phyloP scores from a whole-genome alignment of 116 monocot genomes.

The Thalassia testudinum region DNA sequence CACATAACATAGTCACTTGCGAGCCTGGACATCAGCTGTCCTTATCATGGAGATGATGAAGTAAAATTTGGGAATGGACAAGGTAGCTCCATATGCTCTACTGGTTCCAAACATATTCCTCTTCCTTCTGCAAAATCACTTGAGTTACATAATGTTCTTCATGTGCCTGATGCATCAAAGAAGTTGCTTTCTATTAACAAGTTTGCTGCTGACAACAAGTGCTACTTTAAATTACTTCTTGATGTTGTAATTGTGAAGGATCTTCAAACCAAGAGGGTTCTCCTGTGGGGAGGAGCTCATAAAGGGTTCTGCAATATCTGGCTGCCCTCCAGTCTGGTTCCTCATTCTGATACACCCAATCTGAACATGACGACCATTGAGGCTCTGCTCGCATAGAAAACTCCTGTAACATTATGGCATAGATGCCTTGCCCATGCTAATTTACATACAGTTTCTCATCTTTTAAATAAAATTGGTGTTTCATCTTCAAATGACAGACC shows the following conservation, averaged over 20 bases:
- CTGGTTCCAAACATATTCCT: not conserved
- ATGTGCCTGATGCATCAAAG: not conserved
- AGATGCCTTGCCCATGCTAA: too few relatives aligned
- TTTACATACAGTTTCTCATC: too few relatives aligned
- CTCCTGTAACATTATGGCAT: too few relatives aligned
- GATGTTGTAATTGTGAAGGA: not conserved
- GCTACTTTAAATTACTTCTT: not conserved
- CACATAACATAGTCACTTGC: too few relatives aligned
- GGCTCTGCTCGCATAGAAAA: too few relatives aligned
- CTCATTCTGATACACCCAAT: too few relatives aligned
- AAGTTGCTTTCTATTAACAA: not conserved
- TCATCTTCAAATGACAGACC: too few relatives aligned
- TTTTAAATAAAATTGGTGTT: too few relatives aligned
- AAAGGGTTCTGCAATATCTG: not conserved
- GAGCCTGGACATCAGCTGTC: too few relatives aligned
- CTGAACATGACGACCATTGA: too few relatives aligned
- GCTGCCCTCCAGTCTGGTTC: too few relatives aligned
- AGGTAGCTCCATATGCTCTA: not conserved
- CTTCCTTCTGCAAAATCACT: not conserved
- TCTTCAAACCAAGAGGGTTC: not conserved
- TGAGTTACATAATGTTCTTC: not conserved
- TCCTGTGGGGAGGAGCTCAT: not conserved
- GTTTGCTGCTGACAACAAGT: not conserved
- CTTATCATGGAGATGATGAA: too few relatives aligned
- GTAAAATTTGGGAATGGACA: not conserved